These are phyloP conservation scores for Cladosporium sp. DNA, from an alignment of 2,329 filamentous ascomycete genomes.

Conservation along the genomic window DNA sequence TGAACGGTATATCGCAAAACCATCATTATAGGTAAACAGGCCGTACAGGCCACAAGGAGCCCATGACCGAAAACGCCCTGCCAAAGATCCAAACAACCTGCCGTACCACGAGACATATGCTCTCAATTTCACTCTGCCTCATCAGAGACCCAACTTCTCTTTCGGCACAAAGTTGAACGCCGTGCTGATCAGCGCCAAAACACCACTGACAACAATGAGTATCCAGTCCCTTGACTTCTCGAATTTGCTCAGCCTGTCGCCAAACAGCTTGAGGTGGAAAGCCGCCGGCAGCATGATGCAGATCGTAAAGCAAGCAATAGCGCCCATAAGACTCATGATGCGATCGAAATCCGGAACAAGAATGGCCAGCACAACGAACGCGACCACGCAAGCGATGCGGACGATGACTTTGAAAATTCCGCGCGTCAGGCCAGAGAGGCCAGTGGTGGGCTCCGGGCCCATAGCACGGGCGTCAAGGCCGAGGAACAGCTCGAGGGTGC, in stretches of 20 bases:
- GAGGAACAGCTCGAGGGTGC: constrained; percentile 74
- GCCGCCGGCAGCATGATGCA: constrained; percentile 85
- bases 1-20: background rate
- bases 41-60: background rate
- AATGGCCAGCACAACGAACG: constrained; percentile 72
- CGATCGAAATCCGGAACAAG: constrained; percentile 76
- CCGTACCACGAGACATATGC: constrained; percentile 49
- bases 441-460: constrained; percentile 43
- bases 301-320: constrained; percentile 86
- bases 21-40: background rate
- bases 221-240: constrained; percentile 66
- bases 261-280: constrained; percentile 89
- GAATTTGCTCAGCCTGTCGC: constrained; percentile 58
- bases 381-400: constrained; percentile 61
- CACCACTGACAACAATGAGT: constrained; percentile 64
- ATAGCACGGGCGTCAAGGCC: constrained; percentile 62
- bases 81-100: background rate
- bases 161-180: constrained; percentile 85
- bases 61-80: no score
- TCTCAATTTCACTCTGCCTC: constrained; percentile 34
- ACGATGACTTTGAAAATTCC: constrained; percentile 57
- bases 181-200: constrained; percentile 73
- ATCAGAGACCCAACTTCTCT: constrained; percentile 55
- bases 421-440: constrained; percentile 55
- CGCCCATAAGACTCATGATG: constrained; percentile 88